phyloP scores from a whole-genome alignment of 176 grass and related monocot species.

The Triticum dicoccoides region DNA sequence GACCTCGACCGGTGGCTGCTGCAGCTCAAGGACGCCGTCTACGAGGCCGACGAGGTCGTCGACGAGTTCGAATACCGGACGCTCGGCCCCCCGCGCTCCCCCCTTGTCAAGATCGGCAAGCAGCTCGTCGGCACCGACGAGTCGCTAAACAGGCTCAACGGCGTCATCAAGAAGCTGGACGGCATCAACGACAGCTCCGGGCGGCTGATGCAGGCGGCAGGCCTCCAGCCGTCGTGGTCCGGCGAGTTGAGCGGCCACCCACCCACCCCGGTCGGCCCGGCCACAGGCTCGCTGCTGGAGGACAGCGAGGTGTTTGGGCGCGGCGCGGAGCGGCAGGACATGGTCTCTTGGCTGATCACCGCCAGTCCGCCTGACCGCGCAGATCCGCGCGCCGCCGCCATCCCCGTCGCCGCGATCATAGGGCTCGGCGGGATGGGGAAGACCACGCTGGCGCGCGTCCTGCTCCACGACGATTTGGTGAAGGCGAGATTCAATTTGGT shows the following conservation, averaged over 20 bases:
- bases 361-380: not conserved
- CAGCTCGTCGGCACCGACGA: constrained; percentile 25
- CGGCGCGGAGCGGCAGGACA: constrained; percentile 3
- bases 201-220: not conserved
- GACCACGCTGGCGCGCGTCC: constrained; percentile 34
- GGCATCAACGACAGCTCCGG: not conserved
- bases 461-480: constrained; percentile 1
- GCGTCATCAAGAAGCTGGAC: constrained; percentile 11
- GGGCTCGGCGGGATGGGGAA: constrained; percentile 47
- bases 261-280: not conserved
- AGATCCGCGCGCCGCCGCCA: not conserved
- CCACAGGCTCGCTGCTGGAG: constrained; percentile 5
- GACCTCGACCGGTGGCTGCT: constrained; percentile 29
- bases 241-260: not conserved
- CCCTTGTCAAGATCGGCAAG: not conserved
- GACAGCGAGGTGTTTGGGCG: constrained; percentile 30
- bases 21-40: constrained; percentile 37
- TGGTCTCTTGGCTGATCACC: constrained; percentile 28
- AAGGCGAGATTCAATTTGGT: not conserved
- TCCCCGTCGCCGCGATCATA: constrained; percentile 29
- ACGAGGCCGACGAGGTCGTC: constrained; percentile 45
- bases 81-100: not conserved
- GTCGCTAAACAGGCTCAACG: constrained; percentile 37
- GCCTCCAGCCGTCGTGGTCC: not conserved
- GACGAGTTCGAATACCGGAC: constrained; percentile 29